Evolutionary conservation across 768 basidiomycete genomes (phyloP).

Genomic region (Dioszegia hungarica): DNA sequence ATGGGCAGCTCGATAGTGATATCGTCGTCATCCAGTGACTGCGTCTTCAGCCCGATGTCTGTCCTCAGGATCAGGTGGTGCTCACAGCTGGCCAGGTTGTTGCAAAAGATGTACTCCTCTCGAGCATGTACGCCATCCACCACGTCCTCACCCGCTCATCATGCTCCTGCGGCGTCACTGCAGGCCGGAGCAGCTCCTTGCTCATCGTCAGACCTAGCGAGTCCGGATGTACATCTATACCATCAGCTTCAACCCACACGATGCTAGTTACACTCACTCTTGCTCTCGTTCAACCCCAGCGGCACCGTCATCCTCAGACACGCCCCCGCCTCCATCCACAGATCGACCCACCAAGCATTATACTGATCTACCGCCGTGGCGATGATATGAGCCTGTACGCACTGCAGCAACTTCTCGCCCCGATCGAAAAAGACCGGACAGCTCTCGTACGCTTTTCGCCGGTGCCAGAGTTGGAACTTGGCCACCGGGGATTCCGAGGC

Average conservation of each 20-base stretch:
- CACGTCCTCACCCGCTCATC: constrained; percentile 34
- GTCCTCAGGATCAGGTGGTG: too few relatives aligned
- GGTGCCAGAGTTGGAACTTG: constrained; percentile 36
- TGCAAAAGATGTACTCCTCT: constrained; percentile 9
- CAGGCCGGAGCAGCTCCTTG: constrained; percentile 11
- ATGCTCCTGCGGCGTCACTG: constrained; percentile 18
- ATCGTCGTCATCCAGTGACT: constrained; percentile 30
- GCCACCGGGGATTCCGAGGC: constrained; percentile 14
- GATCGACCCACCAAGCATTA: constrained; percentile 43
- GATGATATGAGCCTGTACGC: constrained; percentile 13
- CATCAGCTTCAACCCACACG: background rate
- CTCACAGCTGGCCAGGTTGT: constrained; percentile 29
- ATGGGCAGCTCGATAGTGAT: constrained; percentile 39
- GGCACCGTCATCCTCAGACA: constrained; percentile 28
- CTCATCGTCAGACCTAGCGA: constrained; percentile 2
- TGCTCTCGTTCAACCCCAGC: constrained; percentile 26
- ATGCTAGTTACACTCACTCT: constrained; percentile 23
- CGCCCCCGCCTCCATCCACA: constrained; percentile 31
- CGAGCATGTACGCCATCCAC: constrained; percentile 35
- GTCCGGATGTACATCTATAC: constrained; percentile 2
- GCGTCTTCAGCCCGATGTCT: too few relatives aligned
- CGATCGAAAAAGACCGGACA: constrained; percentile 16
- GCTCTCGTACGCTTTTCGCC: constrained; percentile 28
- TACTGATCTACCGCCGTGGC: constrained; percentile 18
- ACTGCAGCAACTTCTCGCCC: constrained; percentile 28